Conservation (phyloP, 371 early-diverging fungal species). For the Rhizomucor pusillus region DNA sequence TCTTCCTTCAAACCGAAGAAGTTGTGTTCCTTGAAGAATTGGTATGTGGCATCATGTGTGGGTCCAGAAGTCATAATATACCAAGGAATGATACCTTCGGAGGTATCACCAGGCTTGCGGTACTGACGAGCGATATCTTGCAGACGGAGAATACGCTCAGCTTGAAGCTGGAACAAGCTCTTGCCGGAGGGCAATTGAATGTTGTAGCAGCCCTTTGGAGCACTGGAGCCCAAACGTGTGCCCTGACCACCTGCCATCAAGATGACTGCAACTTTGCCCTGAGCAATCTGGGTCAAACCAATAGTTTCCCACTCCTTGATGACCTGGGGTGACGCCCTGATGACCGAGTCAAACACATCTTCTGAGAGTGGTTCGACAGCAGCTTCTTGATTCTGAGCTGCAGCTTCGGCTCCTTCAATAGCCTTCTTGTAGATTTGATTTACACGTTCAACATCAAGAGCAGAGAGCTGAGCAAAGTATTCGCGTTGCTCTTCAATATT, state of each 20-base stretch:
- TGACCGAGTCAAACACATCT: conserved; percentile 71
- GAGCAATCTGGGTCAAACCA: conserved; percentile 78
- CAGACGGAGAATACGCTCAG: conserved; percentile 83
- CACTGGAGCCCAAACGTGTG: conserved; percentile 83
- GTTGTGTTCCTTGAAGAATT: conserved; percentile 70
- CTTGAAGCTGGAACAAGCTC: conserved; percentile 91
- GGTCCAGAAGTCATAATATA: conserved; percentile 96
- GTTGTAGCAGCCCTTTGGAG: conserved; percentile 93
- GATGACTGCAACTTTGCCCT: conserved; percentile 92
- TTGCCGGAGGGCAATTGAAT: conserved; percentile 85
- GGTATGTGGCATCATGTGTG: conserved; percentile 75
- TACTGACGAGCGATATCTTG: conserved; percentile 71
- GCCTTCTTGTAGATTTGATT: conserved; percentile 80
- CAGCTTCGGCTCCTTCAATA: conserved; percentile 50
- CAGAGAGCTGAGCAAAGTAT: conserved; percentile 65
- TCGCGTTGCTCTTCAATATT: conserved; percentile 49
- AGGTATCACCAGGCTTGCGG: conserved; percentile 22
- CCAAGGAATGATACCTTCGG: conserved; percentile 79
- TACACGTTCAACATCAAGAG: conserved; percentile 76
- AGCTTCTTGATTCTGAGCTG: conserved; percentile 31
- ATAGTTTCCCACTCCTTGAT: conserved; percentile 67
- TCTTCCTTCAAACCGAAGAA: conserved; percentile 81
- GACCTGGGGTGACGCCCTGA: conserved; percentile 57
- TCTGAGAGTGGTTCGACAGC: conserved; percentile 77
- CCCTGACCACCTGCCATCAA: conserved; percentile 92